Conservation (phyloP, 2,329 filamentous ascomycete species). For the Monilinia fructicola region DNA sequence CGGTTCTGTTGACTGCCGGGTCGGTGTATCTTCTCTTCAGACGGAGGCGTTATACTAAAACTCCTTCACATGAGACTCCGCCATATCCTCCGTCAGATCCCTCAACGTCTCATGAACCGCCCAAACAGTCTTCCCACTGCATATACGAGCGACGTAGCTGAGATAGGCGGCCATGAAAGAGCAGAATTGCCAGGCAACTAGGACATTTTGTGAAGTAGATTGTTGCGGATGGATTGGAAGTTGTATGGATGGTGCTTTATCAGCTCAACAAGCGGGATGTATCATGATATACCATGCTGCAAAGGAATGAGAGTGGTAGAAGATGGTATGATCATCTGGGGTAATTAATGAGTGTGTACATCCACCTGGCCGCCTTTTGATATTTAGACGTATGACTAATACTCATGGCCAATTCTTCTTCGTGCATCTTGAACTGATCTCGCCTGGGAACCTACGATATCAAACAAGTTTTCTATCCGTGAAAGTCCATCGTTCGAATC, state of each 20-base stretch:
- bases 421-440: not conserved
- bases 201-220: too few relatives aligned
- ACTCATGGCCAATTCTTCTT: not conserved
- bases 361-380: not conserved
- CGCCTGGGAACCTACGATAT: not conserved
- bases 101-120: not conserved
- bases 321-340: not conserved
- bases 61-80: not conserved
- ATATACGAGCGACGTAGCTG: not conserved
- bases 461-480: not conserved
- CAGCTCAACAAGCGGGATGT: not conserved
- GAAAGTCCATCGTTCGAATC: too few relatives aligned
- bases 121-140: not conserved
- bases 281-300: too few relatives aligned
- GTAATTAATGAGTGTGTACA: not conserved
- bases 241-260: not conserved
- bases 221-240: not conserved
- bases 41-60: not conserved
- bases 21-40: not conserved
- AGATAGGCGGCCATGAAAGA: slow-evolving; percentile 4
- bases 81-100: not conserved
- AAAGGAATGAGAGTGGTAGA: not conserved
- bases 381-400: not conserved
- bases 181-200: slow-evolving; percentile 3
- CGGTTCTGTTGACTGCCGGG: not conserved